These are phyloP conservation scores for Amanita thiersii DNA, from an alignment of 768 basidiomycete species.

Conservation along the genomic window DNA sequence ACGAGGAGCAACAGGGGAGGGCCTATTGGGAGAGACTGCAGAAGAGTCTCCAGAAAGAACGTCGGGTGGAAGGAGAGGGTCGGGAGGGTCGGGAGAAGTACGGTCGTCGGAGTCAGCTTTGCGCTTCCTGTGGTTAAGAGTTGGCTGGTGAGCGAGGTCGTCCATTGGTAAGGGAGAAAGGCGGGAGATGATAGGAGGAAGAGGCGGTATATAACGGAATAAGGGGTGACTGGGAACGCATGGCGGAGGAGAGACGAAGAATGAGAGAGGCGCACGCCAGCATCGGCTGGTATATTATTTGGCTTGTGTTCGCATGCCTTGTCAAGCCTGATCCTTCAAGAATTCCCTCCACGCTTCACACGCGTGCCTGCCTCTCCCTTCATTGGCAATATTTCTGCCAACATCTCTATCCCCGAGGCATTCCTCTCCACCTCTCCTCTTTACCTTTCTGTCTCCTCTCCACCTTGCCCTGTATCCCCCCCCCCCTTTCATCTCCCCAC, in stretches of 20 bases:
- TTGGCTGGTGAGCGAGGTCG: conserved; percentile 48
- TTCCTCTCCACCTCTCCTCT: no score
- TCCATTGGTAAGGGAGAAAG: conserved; percentile 37
- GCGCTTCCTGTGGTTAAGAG: conserved; percentile 54
- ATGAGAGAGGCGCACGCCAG: conserved; percentile 15
- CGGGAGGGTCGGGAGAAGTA: conserved; percentile 14
- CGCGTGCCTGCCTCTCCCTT: no score
- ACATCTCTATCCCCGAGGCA: no score
- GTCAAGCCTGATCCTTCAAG: conserved; percentile 22
- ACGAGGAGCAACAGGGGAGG: conserved; percentile 24
- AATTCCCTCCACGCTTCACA: conserved; percentile 12
- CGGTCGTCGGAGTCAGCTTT: conserved; percentile 51
- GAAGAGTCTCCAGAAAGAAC: conserved; percentile 6
- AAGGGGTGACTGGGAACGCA: conserved; percentile 34
- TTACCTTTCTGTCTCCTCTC: no score
- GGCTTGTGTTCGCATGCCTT: conserved; percentile 23
- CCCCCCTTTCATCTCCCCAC: no score
- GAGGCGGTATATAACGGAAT: conserved; percentile 27
- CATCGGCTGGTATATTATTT: conserved; percentile 6
- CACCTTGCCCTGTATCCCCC: no score
- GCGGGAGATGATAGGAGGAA: conserved; percentile 16
- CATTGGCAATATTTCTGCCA: no score
- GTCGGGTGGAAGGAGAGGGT: conserved; percentile 10
- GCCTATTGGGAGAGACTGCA: conserved; percentile 2
- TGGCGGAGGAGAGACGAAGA: conserved; percentile 27